Evolutionary conservation across 345 rosid species (phyloP), one percentile per base, ranked within the genome.

Genomic region (Brassica cretica): DNA sequence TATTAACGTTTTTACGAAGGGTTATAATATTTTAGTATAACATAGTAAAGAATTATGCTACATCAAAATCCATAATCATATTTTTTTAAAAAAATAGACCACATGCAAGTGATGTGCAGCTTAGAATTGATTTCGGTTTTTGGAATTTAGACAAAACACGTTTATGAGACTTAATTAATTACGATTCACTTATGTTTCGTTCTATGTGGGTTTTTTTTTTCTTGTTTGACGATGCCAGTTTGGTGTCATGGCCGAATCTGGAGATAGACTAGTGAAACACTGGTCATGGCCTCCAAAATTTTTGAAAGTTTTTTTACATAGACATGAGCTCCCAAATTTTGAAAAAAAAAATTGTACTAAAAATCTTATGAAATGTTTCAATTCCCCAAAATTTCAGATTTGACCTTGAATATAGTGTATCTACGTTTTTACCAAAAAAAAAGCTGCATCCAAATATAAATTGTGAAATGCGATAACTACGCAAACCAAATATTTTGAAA

Each of bases 401-500:
- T 30, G 5, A 4, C 33, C 33, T 29, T 29, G 32, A 30, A 30
- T 30, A 30, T 30, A 30, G 33, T 30, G 33, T 30, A 4, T 30
- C 33, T 30, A 35, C 39, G 10, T 2, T 39, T 60, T 37, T 59
- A 35, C 12, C 37, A n/a, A 39, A 59, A 33, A 18, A 8, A 4
- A 30, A 16, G 10, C 10, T 19, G 21, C 12, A 32, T 70, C 14
- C 35, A 35, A 8, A 25, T 62, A 27, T 16, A 16, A 29, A 55
- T 12, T 30, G 9, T 64, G 46, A n/a, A 12, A 7, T 19, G 33
- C 4, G 33, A 30, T 4, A 30, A 30, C 33, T 30, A 30, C 33
- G 33, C 33, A 30, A 19, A 41, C 51, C 29, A 32, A 70, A 44
- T 56, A 12, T 8, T 78, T 79, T 51, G 64, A 79, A 79, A 68